Evolutionary conservation across 108 stramenopile genomes (phyloP), one percentile per base, ranked within the genome.

Genomic region (Skeletonema marinoi): DNA sequence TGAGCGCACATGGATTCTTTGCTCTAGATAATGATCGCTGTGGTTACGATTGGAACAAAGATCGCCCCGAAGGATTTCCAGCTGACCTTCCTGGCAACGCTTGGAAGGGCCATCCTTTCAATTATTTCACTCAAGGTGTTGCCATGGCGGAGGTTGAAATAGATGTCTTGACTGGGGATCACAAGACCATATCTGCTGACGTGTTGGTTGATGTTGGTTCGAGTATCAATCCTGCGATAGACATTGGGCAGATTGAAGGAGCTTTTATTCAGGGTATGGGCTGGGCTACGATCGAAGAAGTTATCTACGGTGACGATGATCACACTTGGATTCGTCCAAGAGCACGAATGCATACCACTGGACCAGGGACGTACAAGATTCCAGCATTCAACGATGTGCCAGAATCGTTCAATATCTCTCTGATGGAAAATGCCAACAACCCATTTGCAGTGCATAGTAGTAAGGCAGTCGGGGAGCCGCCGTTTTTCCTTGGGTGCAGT

Each of bases 331-430:
- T 93, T 35, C 85, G 88, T 51, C 92, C 96, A 16, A 78, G 85
- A 29, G 96, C 96, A 9, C 89, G 70, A 59, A 67, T 93, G 8
- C 95, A 96, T 78, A 97, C 98, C 1, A 80, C 83, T 41, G 98
- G 98, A 9, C 98, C 98, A 6, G 98, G 98, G n/a, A 94, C 94
- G 8, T 98, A 98, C 92, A 98, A 98, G 78, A 96, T 97, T 66
- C 98, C 96, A 67, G 87, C 96, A 2, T 97, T 97, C 85, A 98
- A 98, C 70, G 98, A 98, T 66, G 90, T 93, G 7, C 96, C 98
- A 4, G 91, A 92, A 70, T 82, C 82, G 7, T 96, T 98, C 80
- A 90, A 96, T 70, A 96, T 98, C 8, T 80, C 89, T 31, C 82
- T 98, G 2, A 68, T 96, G 78, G 88, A 95, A 61, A 86, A 94